Evolutionary conservation across 768 basidiomycete species (phyloP), one percentile per base, ranked within the genome.

Genomic region (Pisolithus marmoratus): DNA sequence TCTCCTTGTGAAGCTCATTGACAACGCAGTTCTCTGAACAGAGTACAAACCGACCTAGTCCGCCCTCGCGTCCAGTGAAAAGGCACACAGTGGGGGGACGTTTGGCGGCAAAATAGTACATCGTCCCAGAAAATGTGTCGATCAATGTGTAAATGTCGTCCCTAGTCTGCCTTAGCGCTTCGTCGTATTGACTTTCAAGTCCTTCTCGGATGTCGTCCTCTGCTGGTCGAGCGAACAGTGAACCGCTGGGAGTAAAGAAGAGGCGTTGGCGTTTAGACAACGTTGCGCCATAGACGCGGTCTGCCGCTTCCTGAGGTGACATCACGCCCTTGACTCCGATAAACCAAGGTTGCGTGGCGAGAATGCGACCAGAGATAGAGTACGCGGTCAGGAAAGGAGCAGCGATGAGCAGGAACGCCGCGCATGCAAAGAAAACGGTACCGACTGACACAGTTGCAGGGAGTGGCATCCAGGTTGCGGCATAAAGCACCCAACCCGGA

Each of bases 311-410:
- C 19, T 51, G n/a, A 11, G 44, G 41, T 23, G 58, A 49, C 26
- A 61, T 7, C 37, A 55, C 50, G 1, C 60, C 60, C 20, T 61
- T 61, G n/a, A 61, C 52, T 2, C 60, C 60, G 2, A 61, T 54
- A 20, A 61, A 19, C 60, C 60, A 61, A 3, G 60, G 60, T 19
- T 61, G 54, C 3, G 54, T 23, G 6, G 3, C n/a, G 2, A 58
- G 20, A 20, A 61, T 40, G 17, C 60, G 60, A 14, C 60, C 60
- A 17, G 57, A 53, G 19, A 55, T 50, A 15, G 58, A 55, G 29
- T 52, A 54, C 6, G 54, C 53, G 14, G 54, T 42, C 5, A 60
- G 22, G 15, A 15, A 40, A 2, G 59, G 59, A 5, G 52, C 47
- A 5, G 26, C 0, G 11, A 54, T 1, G 4, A 60, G 44, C 3